Percentiles rank a stretch among this genome's conserved stretches.
Conservation (phyloP, 257 asterid species). For the Solanum rostratum region DNA sequence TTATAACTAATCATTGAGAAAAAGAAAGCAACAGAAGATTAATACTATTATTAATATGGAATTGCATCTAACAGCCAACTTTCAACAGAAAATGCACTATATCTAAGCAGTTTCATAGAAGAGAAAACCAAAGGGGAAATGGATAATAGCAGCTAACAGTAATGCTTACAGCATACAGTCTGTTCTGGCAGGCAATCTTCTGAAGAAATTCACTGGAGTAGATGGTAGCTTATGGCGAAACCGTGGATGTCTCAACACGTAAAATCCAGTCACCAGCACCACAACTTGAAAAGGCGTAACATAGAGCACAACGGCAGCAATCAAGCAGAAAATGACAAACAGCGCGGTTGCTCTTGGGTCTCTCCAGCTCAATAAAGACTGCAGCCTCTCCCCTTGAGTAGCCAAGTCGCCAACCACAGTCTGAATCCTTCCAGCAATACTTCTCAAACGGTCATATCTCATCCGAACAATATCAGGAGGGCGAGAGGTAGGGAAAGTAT, state of each 20-base stretch:
- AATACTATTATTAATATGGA: not conserved
- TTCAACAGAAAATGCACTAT: not conserved
- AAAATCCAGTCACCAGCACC: not conserved
- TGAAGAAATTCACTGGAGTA: slow-evolving; percentile 5
- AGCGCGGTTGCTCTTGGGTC: slow-evolving; percentile 10
- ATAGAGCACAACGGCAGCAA: slow-evolving; percentile 7
- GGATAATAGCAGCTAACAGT: too few species aligned
- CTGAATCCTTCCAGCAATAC: slow-evolving; percentile 8
- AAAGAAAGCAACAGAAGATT: not conserved
- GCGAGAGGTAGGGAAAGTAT: slow-evolving; percentile 9
- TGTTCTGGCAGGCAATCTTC: slow-evolving; percentile 6
- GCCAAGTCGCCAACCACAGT: slow-evolving; percentile 13
- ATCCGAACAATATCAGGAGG: slow-evolving; percentile 1
- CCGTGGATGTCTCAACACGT: slow-evolving; percentile 6
- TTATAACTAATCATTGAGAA: not conserved
- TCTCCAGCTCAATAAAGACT: slow-evolving; percentile 10
- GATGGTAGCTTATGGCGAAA: slow-evolving; percentile 9
- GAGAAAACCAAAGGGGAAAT: not conserved
- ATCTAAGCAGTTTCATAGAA: not conserved
- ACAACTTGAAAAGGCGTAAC: not conserved
- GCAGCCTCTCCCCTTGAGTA: slow-evolving; percentile 9
- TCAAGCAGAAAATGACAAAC: slow-evolving; percentile 1
- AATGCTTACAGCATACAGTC: slow-evolving; percentile 3
- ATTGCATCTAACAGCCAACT: not conserved
- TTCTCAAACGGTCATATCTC: slow-evolving; percentile 17